A percentile compares a stretch with the other conserved stretches of the same genome.
Conservation (phyloP, 345 rosid genomes). For the Aquilaria malaccensis region DNA sequence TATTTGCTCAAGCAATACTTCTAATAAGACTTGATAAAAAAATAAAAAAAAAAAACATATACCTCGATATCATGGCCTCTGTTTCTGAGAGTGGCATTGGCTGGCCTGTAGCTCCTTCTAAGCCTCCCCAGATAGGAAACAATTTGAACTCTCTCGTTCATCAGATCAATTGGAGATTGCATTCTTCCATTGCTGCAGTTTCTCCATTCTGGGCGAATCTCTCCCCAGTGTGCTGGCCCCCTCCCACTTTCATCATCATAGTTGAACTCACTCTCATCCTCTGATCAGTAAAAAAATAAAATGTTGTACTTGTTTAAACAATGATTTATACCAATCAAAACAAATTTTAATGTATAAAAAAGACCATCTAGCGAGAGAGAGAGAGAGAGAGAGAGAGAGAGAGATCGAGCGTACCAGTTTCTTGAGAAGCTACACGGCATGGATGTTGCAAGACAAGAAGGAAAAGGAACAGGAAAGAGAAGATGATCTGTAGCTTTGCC, state of each 20-base stretch:
- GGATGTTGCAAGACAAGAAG: constrained; percentile 12
- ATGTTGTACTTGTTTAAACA: too few relatives aligned
- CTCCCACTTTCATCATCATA: constrained; percentile 24
- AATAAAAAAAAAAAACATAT: neutral
- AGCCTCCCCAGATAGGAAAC: constrained; percentile 47
- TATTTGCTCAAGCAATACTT: too few relatives aligned
- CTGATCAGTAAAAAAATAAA: constrained; percentile 22
- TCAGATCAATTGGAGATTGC: constrained; percentile 88
- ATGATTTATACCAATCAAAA: neutral
- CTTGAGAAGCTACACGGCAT: constrained; percentile 19
- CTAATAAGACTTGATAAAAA: neutral
- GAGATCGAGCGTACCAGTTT: constrained; percentile 29
- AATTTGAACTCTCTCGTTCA: constrained; percentile 38
- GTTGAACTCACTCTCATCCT: constrained; percentile 58
- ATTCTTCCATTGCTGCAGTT: constrained; percentile 53
- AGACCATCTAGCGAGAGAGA: too few relatives aligned
- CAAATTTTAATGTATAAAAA: neutral
- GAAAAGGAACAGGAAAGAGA: constrained; percentile 17
- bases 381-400: neutral
- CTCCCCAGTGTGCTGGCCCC: constrained; percentile 77
- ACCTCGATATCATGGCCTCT: constrained; percentile 94
- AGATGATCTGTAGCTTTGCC: constrained; percentile 19
- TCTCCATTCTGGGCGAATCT: constrained; percentile 50
- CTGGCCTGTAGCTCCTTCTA: constrained; percentile 39
- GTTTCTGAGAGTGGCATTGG: constrained; percentile 53